phyloP scores from a whole-genome alignment of 108 stramenopile species.

The Ochromonas danica region DNA sequence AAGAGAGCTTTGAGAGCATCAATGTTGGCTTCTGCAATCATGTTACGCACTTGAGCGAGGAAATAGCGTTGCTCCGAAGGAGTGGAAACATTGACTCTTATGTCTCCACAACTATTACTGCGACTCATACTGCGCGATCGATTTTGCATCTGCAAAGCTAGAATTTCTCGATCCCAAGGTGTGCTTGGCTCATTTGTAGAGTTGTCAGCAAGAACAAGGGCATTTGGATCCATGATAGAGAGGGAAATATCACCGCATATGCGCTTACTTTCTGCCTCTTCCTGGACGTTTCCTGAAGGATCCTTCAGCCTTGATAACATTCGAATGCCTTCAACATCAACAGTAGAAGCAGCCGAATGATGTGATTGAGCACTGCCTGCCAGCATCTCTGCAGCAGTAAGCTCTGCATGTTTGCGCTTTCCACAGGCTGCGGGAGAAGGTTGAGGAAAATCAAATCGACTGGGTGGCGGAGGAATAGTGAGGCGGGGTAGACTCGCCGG shows the following conservation, averaged over 20 bases:
- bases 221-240: constrained; percentile 25
- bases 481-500: background rate
- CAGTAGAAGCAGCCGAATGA: background rate
- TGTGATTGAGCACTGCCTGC: background rate
- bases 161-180: constrained; percentile 27
- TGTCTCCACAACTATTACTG: background rate
- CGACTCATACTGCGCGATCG: background rate
- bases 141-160: background rate
- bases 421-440: constrained; percentile 38
- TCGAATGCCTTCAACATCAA: background rate
- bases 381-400: constrained; percentile 25
- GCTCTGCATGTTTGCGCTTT: constrained; percentile 37
- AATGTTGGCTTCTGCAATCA: background rate
- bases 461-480: background rate
- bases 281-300: no score
- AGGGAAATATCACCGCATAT: background rate
- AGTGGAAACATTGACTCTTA: background rate
- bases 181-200: constrained; percentile 1
- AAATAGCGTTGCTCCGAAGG: constrained; percentile 23
- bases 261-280: background rate
- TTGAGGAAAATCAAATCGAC: constrained; percentile 8
- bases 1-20: background rate
- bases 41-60: background rate
- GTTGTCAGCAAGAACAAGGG: background rate
- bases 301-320: constrained; percentile 8